Conservation (phyloP, 331 rosid species). For the Pyracantha coccinea region DNA sequence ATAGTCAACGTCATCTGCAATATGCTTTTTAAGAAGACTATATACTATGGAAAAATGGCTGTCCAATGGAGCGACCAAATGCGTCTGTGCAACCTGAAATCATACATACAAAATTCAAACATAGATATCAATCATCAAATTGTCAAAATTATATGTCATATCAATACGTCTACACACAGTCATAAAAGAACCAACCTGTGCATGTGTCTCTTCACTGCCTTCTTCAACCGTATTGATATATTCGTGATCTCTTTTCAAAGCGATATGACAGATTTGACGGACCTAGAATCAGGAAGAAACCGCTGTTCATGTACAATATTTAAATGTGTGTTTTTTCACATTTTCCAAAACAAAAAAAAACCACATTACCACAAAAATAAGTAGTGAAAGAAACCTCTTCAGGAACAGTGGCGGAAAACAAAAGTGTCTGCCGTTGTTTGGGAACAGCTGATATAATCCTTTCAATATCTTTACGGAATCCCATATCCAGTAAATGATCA, state of each 20-base stretch:
- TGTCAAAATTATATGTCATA: background rate
- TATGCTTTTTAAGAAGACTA: conserved; percentile 74
- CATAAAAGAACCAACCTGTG: conserved; percentile 49
- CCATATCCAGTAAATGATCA: conserved; percentile 97
- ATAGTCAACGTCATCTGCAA: conserved; percentile 81
- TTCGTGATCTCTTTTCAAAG: conserved; percentile 87
- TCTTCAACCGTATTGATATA: conserved; percentile 75
- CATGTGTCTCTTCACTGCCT: conserved; percentile 88
- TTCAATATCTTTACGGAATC: conserved; percentile 92
- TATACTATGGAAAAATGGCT: conserved; percentile 66
- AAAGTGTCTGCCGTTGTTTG: conserved; percentile 81
- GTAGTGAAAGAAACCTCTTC: conserved; percentile 48
- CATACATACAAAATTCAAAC: conserved; percentile 9
- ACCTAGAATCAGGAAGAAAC: conserved; percentile 48
- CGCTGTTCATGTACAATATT: background rate
- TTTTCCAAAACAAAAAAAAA: background rate
- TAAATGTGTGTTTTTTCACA: background rate
- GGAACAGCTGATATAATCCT: conserved; percentile 82
- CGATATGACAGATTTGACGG: conserved; percentile 85
- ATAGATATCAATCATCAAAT: background rate
- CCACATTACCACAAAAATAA: background rate
- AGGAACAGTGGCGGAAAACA: conserved; percentile 96
- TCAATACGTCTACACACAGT: background rate
- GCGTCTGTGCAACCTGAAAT: conserved; percentile 78
- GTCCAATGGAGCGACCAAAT: conserved; percentile 74